Conservation (phyloP, 495 filamentous ascomycete genomes). For the Penicillium cosmopolitanum region DNA sequence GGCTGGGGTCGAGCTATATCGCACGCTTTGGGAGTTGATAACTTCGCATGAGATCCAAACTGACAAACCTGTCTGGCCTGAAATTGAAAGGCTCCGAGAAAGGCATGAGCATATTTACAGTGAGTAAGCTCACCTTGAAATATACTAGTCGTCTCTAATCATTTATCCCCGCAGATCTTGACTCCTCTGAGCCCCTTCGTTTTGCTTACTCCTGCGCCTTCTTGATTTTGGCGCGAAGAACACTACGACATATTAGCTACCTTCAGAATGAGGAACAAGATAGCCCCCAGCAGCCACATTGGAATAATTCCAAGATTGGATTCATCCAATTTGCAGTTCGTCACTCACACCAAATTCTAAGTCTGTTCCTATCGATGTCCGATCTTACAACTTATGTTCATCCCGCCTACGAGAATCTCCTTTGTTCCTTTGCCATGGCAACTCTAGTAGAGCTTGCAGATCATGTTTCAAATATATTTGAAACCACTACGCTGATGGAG, state of each 20-base stretch:
- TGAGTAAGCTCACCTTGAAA: conserved; percentile 1
- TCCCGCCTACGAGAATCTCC: conserved; percentile 21
- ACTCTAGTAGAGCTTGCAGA: conserved; percentile 21
- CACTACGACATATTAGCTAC: conserved; percentile 15
- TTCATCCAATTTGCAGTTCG: conserved; percentile 18
- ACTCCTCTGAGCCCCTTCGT: conserved; percentile 24
- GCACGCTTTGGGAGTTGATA: conserved; percentile 16
- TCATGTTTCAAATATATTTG: conserved; percentile 8
- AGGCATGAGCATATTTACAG: conserved; percentile 21
- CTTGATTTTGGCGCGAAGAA: conserved; percentile 22
- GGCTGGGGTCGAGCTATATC: conserved; percentile 19
- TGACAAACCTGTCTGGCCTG: conserved; percentile 13
- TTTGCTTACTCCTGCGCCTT: conserved; percentile 25
- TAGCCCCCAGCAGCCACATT: neutral
- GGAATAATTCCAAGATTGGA: neutral
- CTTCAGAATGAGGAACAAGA: neutral
- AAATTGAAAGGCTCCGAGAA: conserved; percentile 19
- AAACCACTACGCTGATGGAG: conserved; percentile 17
- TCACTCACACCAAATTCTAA: conserved; percentile 11
- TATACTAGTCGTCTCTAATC: neutral
- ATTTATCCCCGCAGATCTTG: conserved; percentile 12
- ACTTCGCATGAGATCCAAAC: conserved; percentile 17
- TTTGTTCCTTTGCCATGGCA: conserved; percentile 25
- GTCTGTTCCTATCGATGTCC: conserved; percentile 19
- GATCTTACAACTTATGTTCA: conserved; percentile 23